Percentiles rank a stretch among this genome's conserved stretches.
Evolutionary conservation across 176 grass and related monocot genomes (phyloP).

Genomic region (Oryza brachyantha): DNA sequence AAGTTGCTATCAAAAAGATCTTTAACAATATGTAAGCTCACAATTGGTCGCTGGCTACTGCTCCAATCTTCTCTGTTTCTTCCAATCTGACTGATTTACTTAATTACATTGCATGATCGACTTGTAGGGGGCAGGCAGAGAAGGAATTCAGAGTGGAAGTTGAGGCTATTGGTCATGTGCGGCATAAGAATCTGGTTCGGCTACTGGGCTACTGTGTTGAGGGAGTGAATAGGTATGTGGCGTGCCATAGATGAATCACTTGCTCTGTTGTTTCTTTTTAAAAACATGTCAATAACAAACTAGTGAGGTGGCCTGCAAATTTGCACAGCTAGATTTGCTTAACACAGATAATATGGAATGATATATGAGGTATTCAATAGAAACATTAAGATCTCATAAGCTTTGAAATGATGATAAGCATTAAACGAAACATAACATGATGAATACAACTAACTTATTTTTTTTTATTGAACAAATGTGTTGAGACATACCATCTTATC

Average conservation of each 20-base stretch:
- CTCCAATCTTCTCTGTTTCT: background rate
- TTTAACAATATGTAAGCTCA: constrained; percentile 90
- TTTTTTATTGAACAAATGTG: too few species aligned
- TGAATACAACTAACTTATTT: too few species aligned
- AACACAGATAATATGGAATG: too few species aligned
- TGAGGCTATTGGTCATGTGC: constrained; percentile 96
- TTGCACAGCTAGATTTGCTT: too few species aligned
- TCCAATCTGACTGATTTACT: background rate
- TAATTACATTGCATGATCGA: background rate
- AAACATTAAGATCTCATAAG: too few species aligned
- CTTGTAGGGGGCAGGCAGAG: constrained; percentile 91
- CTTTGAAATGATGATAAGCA: too few species aligned
- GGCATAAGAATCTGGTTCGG: constrained; percentile 95
- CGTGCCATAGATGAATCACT: background rate
- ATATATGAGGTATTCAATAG: too few species aligned
- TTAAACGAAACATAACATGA: too few species aligned
- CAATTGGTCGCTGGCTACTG: background rate
- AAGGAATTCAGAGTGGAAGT: constrained; percentile 99
- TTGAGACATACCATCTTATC: too few species aligned
- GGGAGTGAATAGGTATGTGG: constrained; percentile 84
- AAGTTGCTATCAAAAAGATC: constrained; percentile 92
- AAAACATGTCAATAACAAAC: too few species aligned
- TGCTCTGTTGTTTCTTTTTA: constrained; percentile 10
- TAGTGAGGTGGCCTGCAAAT: too few species aligned
- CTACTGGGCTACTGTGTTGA: constrained; percentile 95